phyloP scores from a whole-genome alignment of 83 land plant genomes.

The Picea mariana region DNA sequence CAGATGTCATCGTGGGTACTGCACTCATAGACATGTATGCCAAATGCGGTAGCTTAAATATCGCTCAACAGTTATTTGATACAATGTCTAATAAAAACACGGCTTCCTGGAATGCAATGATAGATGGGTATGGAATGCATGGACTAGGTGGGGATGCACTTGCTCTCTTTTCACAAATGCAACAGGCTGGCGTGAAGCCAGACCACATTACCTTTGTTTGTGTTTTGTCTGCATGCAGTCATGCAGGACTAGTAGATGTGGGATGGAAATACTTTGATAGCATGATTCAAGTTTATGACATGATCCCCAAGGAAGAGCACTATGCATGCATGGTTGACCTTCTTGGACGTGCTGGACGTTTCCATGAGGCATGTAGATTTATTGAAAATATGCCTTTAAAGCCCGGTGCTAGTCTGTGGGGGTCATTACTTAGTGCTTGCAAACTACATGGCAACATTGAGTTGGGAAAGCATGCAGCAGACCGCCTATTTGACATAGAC shows the following conservation, averaged over 20 bases:
- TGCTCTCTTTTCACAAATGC: conserved; percentile 35
- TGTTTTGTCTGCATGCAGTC: conserved; percentile 59
- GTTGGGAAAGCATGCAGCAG: conserved; percentile 39
- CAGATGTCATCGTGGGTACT: conserved; percentile 42
- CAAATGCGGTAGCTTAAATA: conserved; percentile 50
- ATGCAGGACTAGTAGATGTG: conserved; percentile 44
- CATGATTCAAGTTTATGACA: conserved; percentile 34
- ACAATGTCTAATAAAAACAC: conserved; percentile 20
- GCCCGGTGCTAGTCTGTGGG: conserved; percentile 40
- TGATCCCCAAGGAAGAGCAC: conserved; percentile 49
- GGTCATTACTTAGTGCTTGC: conserved; percentile 44
- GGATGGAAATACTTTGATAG: conserved; percentile 41
- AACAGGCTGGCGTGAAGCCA: conserved; percentile 15
- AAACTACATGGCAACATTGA: conserved; percentile 39
- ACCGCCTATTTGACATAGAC: conserved; percentile 26
- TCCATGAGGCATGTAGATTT: conserved; percentile 40
- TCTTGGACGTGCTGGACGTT: conserved; percentile 39
- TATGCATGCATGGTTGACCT: conserved; percentile 58
- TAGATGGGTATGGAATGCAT: conserved; percentile 48
- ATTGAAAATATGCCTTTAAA: conserved; percentile 32
- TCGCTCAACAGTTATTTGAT: conserved; percentile 23
- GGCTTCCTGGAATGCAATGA: conserved; percentile 52
- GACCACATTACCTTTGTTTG: conserved; percentile 41
- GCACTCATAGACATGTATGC: conserved; percentile 55
- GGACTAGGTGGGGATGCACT: conserved; percentile 37